Evolutionary conservation across 805 yeast species (phyloP).

Genomic region (Starmerella davenportii): DNA sequence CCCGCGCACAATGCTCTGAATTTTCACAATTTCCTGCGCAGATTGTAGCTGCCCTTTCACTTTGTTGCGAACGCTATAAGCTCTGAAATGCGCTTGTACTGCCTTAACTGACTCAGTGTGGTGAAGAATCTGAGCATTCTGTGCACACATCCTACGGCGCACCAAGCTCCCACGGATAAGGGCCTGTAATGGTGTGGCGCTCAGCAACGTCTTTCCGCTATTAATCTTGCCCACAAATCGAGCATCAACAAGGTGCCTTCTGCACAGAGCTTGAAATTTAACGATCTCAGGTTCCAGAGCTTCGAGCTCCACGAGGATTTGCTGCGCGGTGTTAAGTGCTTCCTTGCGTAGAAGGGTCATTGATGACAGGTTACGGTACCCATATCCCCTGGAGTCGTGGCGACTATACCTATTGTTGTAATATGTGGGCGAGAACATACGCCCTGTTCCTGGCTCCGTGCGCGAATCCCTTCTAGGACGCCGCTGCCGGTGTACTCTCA

Average conservation of each 20-base stretch:
- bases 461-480: neutral
- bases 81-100: too few relatives aligned
- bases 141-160: too few relatives aligned
- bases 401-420: conserved; percentile 6
- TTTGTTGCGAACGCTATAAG: too few relatives aligned
- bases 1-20: neutral
- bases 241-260: conserved; percentile 4
- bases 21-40: neutral
- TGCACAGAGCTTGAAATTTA: conserved; percentile 38
- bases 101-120: too few relatives aligned
- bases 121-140: too few relatives aligned
- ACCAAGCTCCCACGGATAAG: too few relatives aligned
- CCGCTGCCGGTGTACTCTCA: neutral
- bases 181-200: too few relatives aligned
- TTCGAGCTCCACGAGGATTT: conserved; percentile 19
- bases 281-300: conserved; percentile 25
- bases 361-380: conserved; percentile 10
- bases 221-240: too few relatives aligned
- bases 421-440: neutral
- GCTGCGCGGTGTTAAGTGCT: conserved; percentile 20
- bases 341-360: conserved; percentile 8
- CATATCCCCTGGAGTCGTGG: conserved; percentile 3
- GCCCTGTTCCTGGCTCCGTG: neutral
- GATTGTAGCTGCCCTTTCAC: too few relatives aligned
- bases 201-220: too few relatives aligned